phyloP scores from a whole-genome alignment of 169 alveolate genomes.

The Eimeria tenella region DNA sequence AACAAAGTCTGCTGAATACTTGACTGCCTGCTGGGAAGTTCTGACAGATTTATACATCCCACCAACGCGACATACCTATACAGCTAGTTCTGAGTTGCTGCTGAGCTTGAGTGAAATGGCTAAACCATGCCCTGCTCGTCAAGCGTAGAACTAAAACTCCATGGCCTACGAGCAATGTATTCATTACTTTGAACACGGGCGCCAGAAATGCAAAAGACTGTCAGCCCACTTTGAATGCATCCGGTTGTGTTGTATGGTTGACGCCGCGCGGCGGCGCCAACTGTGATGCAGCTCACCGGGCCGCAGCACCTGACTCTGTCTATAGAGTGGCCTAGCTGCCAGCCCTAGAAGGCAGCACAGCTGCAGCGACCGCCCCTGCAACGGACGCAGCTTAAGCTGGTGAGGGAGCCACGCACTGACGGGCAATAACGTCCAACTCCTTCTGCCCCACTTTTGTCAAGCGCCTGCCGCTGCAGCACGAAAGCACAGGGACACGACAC shows the following conservation, averaged over 20 bases:
- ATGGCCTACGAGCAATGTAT: too few species aligned
- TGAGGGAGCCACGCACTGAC: conserved; percentile 78
- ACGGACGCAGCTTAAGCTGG: conserved; percentile 2
- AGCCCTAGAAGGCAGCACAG: background rate
- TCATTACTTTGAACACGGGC: background rate
- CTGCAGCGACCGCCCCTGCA: background rate
- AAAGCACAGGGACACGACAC: background rate
- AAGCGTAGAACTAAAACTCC: too few species aligned
- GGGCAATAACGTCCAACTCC: conserved; percentile 85
- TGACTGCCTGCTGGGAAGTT: too few species aligned
- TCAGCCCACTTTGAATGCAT: background rate
- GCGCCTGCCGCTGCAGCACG: conserved; percentile 80
- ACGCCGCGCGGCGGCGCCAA: conserved; percentile 22
- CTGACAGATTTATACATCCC: too few species aligned
- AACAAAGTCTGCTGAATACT: too few species aligned
- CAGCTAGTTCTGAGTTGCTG: too few species aligned
- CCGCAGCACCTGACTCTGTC: background rate
- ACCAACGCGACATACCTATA: too few species aligned
- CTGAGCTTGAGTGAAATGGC: too few species aligned
- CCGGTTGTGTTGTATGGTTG: background rate
- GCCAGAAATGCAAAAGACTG: background rate
- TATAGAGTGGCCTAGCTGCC: background rate
- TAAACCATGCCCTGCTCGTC: too few species aligned
- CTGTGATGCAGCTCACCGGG: conserved; percentile 25
- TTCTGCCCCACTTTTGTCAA: conserved; percentile 85